Base-by-base conservation (phyloP, 495 filamentous ascomycete genomes). In the Xylaria castorea region DNA sequence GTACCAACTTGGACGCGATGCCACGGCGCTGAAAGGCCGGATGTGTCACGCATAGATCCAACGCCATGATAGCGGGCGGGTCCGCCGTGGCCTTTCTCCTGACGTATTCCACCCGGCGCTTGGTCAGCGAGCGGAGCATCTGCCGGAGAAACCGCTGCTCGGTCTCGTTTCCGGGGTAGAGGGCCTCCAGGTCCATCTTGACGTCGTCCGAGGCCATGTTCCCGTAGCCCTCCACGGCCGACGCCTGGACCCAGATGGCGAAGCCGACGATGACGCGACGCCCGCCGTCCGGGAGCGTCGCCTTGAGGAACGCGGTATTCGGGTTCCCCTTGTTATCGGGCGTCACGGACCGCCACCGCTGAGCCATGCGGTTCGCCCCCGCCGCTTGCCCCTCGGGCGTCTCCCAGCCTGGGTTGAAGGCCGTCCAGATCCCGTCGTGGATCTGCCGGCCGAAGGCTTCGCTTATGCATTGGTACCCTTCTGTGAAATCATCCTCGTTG, bases 291-390 rank as follows among this genome's bases (percentile, higher is more conserved):
- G 81, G 75, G 7, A 86, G 42, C 7, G 79, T 84, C 7, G 84
- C 84, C 30, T 84, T 85, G 67, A 87, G 81, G 50, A 82, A 86
- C 1, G 85, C 58, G 0, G 79, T 80, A 60, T 84, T 84, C 0
- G 83, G 76, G 34, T 81, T 73, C 9, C 84, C 82, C n/a, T 75
- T 68, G 40, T 80, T 76, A 42, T 79, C 79, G 7, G 73, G 78
- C 0, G 70, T 80, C 22, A 66, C 73, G 16, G 42, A 36, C 8
- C 71, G 66, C 81, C 80, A 85, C 22, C 83, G 76, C 12, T 74
- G 66, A 18, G 77, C 70, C 62, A 85, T 64, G 0, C 80, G 76
- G 9, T 68, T 65, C 18, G 77, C 79, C 5, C 75, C 82, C 12
- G 60, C 68, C 0, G 66, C 46, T 68, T 74, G 68, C 6, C 84